Base-by-base conservation (phyloP, 306 rosid genomes). In the Ammopiptanthus mongolicus region DNA sequence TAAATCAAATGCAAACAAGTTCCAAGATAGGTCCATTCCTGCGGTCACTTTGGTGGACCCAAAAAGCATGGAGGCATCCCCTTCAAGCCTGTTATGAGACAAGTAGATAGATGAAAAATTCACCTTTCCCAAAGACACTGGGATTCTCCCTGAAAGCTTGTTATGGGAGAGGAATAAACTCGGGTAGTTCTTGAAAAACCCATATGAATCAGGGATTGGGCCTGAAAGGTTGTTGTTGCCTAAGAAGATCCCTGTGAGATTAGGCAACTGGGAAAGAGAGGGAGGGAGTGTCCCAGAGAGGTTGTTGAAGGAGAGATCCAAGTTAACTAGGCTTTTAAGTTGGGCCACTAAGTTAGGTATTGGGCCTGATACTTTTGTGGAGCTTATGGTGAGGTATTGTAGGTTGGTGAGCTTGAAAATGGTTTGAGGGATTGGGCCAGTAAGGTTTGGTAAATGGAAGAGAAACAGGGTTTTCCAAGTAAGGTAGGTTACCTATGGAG, bases 401-500 rank as follows among this genome's bases (percentile, higher is more conserved):
- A 71, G 65, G 6, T 23, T 25, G 9, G 19, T 71, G 55, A 71
- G 66, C 1, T 71, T 71, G 39, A 23, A 2, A 11, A 47, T 47
- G 29, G 78, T 1, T 0, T 22, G 34, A 8, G 47, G 78, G 6
- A 60, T 18, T 17, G 61, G 70, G 50, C 78, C 87, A 0, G 79
- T 76, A 42, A 89, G 81, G 17, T 83, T 74, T 19, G 88, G 57
- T 10, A 69, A 87, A 21, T 79, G 67, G 78, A 41, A 88, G 18
- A 87, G 19, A 0, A 3, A 44, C 6, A 89, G 83, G 57, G 44
- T 81, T 19, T 19, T 69, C 57, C 18, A 89, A 80, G 39, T 41
- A 83, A 0, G 91, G 80, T 41, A 89, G 80, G 80, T 85, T 83
- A 2, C 88, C 91, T 2, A 85, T 77, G 4, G 80, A 70, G n/a